Evolutionary conservation across 2,329 filamentous ascomycete genomes (phyloP).

Genomic region (Colletotrichum theobromicola): DNA sequence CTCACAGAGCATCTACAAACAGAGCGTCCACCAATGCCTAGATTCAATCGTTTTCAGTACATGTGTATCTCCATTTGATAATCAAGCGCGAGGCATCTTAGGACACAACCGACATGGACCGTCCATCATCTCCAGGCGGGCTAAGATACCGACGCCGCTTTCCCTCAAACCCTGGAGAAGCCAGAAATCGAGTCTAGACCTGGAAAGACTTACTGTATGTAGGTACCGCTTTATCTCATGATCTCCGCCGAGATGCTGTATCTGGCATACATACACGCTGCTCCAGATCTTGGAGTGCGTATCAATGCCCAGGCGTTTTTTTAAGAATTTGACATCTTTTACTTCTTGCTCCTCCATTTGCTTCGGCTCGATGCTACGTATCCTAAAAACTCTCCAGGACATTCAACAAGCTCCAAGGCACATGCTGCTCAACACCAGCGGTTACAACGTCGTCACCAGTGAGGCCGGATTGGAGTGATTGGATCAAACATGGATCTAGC

Average conservation of each 20-base stretch:
- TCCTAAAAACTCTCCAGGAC: not conserved
- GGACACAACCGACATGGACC: not conserved
- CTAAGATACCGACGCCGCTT: not conserved
- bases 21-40: not conserved
- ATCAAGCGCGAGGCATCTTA: not conserved
- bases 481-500: not conserved
- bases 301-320: not conserved
- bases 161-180: not conserved
- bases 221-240: not conserved
- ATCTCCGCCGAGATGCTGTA: not conserved
- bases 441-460: not conserved
- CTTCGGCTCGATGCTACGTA: not conserved
- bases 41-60: not conserved
- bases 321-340: not conserved
- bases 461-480: not conserved
- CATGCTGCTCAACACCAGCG: not conserved
- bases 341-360: not conserved
- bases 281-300: not conserved
- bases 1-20: not conserved
- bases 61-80: not conserved
- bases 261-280: not conserved
- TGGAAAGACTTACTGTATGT: not conserved
- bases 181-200: not conserved
- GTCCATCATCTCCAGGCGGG: not conserved
- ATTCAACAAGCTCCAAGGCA: not conserved